A percentile compares a stretch with the other conserved stretches of the same genome.
These are phyloP conservation scores for Mycocentrospora acerina DNA, from an alignment of 2,329 filamentous ascomycete species.

Conservation along the genomic window DNA sequence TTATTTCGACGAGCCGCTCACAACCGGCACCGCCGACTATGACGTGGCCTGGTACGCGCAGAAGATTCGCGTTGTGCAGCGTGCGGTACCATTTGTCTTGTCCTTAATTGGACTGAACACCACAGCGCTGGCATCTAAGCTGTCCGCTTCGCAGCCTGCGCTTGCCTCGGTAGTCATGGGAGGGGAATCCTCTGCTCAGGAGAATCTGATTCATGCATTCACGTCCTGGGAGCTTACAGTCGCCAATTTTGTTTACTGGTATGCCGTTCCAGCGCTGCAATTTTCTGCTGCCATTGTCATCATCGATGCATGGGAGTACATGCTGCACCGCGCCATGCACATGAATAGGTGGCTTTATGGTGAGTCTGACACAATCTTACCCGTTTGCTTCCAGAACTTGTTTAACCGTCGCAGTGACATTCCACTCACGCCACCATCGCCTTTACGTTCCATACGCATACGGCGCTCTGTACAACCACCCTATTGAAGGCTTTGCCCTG, in stretches of 20 bases:
- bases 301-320: conserved; percentile 98
- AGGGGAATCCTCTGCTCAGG: conserved; percentile 60
- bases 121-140: conserved; percentile 70
- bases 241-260: conserved; percentile 79
- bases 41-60: conserved; percentile 90
- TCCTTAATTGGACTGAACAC: conserved; percentile 76
- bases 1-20: conserved; percentile 71
- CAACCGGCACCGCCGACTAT: conserved; percentile 76
- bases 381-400: background rate
- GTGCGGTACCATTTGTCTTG: conserved; percentile 72
- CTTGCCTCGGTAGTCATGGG: conserved; percentile 76
- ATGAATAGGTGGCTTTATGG: conserved; percentile 96
- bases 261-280: conserved; percentile 73
- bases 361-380: conserved; percentile 51
- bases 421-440: conserved; percentile 94
- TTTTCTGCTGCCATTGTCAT: conserved; percentile 72
- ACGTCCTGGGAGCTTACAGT: conserved; percentile 76
- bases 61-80: conserved; percentile 75
- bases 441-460: conserved; percentile 98
- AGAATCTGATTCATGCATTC: conserved; percentile 66
- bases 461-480: conserved; percentile 95
- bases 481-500: conserved; percentile 87
- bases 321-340: conserved; percentile 94
- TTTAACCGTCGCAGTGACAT: conserved; percentile 61
- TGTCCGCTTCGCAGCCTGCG: conserved; percentile 69